phyloP scores from a whole-genome alignment of 176 grass and related monocot genomes.

The Urochloa ruziziensis region DNA sequence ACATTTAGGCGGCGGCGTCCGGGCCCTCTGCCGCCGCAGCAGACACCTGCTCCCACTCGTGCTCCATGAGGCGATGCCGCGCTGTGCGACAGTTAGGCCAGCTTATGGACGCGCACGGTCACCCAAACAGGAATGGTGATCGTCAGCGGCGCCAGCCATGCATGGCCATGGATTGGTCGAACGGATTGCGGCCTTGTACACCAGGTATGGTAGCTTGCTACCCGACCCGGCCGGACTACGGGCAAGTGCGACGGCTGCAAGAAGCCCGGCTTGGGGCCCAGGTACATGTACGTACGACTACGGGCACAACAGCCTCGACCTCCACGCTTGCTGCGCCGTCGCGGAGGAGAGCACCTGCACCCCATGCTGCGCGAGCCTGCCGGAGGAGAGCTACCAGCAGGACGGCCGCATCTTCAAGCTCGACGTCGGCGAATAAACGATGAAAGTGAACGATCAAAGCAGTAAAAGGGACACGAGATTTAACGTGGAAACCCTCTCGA shows the following conservation, averaged over 20 bases:
- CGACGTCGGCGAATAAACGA: too few relatives aligned
- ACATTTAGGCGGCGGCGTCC: too few relatives aligned
- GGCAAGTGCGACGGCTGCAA: conserved; percentile 13
- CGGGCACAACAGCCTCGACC: background rate
- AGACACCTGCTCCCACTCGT: background rate
- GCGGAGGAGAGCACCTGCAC: background rate
- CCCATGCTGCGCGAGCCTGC: too few relatives aligned
- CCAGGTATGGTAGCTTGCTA: too few relatives aligned
- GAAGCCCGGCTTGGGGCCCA: background rate
- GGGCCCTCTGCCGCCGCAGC: background rate
- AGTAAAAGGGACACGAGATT: too few relatives aligned
- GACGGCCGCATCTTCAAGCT: too few relatives aligned
- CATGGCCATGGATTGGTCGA: too few relatives aligned
- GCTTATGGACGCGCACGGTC: background rate
- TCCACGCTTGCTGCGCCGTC: background rate
- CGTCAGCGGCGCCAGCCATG: too few relatives aligned
- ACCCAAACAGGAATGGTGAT: background rate
- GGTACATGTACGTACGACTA: background rate
- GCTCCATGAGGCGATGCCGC: background rate
- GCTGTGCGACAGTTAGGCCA: background rate
- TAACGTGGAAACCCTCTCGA: too few relatives aligned
- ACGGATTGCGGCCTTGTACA: background rate
- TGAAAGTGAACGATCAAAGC: too few relatives aligned
- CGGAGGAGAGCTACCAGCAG: too few relatives aligned
- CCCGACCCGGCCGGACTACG: too few relatives aligned